A percentile compares a stretch with the other conserved stretches of the same genome.
These are phyloP conservation scores for Apiospora phragmitis DNA, from an alignment of 2,329 filamentous ascomycete genomes.

Conservation along the genomic window DNA sequence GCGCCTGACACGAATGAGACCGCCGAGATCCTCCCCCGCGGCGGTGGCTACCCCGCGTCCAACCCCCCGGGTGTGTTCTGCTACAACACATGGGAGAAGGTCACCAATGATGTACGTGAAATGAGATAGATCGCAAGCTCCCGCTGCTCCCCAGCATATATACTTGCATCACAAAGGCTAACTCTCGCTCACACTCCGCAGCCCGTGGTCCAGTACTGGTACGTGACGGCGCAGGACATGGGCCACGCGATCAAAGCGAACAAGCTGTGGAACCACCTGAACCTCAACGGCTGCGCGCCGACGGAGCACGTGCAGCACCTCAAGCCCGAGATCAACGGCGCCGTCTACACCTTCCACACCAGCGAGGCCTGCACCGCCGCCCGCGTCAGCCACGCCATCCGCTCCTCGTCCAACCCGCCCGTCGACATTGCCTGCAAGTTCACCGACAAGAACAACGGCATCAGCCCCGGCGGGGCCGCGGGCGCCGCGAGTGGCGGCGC, in stretches of 20 bases:
- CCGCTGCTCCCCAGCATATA: too few species aligned
- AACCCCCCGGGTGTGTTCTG: not conserved
- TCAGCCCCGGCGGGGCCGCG: too few species aligned
- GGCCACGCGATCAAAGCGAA: slow-evolving; percentile 5
- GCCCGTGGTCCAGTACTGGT: slow-evolving; percentile 13
- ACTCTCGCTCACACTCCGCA: not conserved
- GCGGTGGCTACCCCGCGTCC: not conserved
- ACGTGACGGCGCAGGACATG: not conserved
- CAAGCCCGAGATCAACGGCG: not conserved
- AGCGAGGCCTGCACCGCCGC: slow-evolving; percentile 12
- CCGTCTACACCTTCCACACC: slow-evolving; percentile 11
- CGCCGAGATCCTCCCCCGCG: not conserved
- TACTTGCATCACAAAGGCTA: not conserved
- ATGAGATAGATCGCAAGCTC: not conserved
- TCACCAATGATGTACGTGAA: slow-evolving; percentile 9
- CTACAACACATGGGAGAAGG: slow-evolving; percentile 4
- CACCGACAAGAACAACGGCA: not conserved
- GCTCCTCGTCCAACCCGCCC: slow-evolving; percentile 19
- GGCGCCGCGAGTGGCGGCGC: too few species aligned
- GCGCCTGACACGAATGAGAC: too few species aligned
- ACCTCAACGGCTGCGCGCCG: slow-evolving; percentile 13
- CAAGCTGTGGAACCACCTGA: slow-evolving; percentile 12
- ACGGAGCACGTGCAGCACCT: slow-evolving; percentile 9
- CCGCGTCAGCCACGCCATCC: slow-evolving; percentile 30
- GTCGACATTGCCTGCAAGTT: slow-evolving; percentile 4